Evolutionary conservation across 2,329 filamentous ascomycete species (phyloP), one percentile per base, ranked within the genome.

Genomic region (Teratosphaeriaceae sp.): DNA sequence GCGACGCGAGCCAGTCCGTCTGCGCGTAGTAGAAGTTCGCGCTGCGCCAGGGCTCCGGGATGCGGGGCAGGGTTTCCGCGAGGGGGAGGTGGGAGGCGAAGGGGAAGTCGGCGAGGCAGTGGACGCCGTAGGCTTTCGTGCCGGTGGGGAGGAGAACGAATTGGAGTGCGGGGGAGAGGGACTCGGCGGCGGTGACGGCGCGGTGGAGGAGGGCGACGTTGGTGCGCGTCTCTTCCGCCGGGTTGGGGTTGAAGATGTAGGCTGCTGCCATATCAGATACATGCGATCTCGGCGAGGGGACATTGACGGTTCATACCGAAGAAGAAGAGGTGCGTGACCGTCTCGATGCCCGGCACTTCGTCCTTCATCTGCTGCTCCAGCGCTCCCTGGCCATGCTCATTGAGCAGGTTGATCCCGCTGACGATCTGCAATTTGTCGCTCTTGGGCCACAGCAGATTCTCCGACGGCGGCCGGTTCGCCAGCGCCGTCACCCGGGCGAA

Each of bases 401-500:
- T 58, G 13, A 70, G 59, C 8, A 71, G 54, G 49, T 70, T 65
- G 44, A 71, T 65, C 7, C 67, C 67, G 16, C 61, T 64, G 2
- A 68, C 63, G 35, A 71, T 60, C 35, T 65, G 59, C 29, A 71
- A 48, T 15, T 66, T 58, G 9, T 59, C 47, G 46, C 68, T 65
- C 2, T 60, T 50, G 7, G 67, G 65, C 65, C 66, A 70, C 9
- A 59, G 45, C 6, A 61, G 56, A 42, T 61, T 55, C 37, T 58
- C 54, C 15, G 53, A 54, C 21, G 64, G 42, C 2, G 69, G 68
- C 18, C 71, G 60, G 45, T 74, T 74, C 2, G 70, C 70, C 36
- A 74, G 63, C 7, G 70, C 71, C 11, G 68, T 67, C 4, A 74
- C 66, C 26, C 65, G 67, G 16, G 53, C 61, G 51, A 72, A 74